phyloP scores from a whole-genome alignment of 352 stramenopile genomes.

The Thalassiosira ordinaria region DNA sequence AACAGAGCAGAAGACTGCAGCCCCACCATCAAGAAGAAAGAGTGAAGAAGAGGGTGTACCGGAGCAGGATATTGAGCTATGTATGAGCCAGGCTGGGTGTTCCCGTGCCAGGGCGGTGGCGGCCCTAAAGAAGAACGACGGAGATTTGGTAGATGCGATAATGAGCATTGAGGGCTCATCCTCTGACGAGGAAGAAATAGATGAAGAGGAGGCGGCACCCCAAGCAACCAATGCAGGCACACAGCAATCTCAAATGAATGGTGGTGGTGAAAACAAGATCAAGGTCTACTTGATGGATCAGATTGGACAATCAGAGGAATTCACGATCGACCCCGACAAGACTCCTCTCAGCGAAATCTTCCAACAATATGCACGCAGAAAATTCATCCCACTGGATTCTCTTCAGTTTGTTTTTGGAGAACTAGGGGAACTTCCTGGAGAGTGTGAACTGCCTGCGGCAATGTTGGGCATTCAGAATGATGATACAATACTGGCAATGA shows the following conservation, averaged over 20 bases:
- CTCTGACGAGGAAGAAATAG: not conserved
- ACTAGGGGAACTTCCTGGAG: not conserved
- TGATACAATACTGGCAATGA: not conserved
- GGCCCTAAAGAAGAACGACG: conserved; percentile 97
- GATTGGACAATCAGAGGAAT: not conserved
- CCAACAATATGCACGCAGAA: not conserved
- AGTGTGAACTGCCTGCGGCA: not conserved
- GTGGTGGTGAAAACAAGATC: not conserved
- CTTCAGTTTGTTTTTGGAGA: not conserved
- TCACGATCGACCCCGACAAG: not conserved
- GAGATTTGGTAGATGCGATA: conserved; percentile 99
- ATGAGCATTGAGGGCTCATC: conserved; percentile 83
- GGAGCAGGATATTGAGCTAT: conserved; percentile 98
- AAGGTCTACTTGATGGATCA: not conserved
- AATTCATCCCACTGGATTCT: not conserved
- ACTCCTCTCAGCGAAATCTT: not conserved
- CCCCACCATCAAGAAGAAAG: too few species aligned
- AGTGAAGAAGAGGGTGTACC: conserved; percentile 97
- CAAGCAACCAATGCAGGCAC: too few species aligned
- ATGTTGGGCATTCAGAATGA: not conserved
- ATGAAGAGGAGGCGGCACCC: too few species aligned
- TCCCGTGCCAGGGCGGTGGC: conserved; percentile 94
- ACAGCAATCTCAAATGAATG: not conserved
- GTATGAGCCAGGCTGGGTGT: conserved; percentile 94
- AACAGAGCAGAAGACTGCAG: too few species aligned